phyloP scores from a whole-genome alignment of 2,329 filamentous ascomycete genomes.

The Neonectria sp. region DNA sequence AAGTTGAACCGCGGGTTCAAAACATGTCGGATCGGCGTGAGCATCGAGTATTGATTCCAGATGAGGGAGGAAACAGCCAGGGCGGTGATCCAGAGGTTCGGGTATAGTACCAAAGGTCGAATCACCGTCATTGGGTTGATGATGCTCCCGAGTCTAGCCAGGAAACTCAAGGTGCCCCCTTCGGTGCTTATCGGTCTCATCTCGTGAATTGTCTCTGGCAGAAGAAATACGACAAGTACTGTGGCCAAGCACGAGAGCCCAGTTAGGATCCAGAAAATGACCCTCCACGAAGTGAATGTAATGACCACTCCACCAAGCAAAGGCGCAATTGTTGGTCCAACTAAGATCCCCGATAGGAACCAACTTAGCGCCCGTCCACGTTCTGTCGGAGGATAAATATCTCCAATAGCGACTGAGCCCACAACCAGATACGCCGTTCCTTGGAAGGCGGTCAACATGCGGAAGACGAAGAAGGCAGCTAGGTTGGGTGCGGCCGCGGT shows the following conservation, averaged over 20 bases:
- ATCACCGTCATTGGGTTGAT: constrained; percentile 24
- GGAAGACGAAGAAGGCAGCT: constrained; percentile 76
- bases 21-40: constrained; percentile 79
- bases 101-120: constrained; percentile 60
- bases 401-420: constrained; percentile 73
- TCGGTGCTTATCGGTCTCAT: constrained; percentile 23
- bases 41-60: constrained; percentile 80
- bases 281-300: constrained; percentile 76
- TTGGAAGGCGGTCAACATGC: constrained; percentile 78
- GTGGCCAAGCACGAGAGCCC: constrained; percentile 71
- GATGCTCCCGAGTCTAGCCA: background rate
- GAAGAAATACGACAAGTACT: constrained; percentile 70
- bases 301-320: constrained; percentile 80
- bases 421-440: constrained; percentile 79
- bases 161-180: constrained; percentile 1
- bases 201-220: constrained; percentile 77
- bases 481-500: constrained; percentile 78
- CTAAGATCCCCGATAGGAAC: constrained; percentile 76
- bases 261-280: constrained; percentile 80
- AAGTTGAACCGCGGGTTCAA: constrained; percentile 80
- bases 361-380: constrained; percentile 77
- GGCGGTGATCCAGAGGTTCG: constrained; percentile 73
- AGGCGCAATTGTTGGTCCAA: constrained; percentile 75
- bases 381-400: constrained; percentile 72
- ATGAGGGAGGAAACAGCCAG: constrained; percentile 73